A percentile compares a stretch with the other conserved stretches of the same genome.
Evolutionary conservation across 768 basidiomycete genomes (phyloP).

Genomic region (Strobilomyces dryophilus): DNA sequence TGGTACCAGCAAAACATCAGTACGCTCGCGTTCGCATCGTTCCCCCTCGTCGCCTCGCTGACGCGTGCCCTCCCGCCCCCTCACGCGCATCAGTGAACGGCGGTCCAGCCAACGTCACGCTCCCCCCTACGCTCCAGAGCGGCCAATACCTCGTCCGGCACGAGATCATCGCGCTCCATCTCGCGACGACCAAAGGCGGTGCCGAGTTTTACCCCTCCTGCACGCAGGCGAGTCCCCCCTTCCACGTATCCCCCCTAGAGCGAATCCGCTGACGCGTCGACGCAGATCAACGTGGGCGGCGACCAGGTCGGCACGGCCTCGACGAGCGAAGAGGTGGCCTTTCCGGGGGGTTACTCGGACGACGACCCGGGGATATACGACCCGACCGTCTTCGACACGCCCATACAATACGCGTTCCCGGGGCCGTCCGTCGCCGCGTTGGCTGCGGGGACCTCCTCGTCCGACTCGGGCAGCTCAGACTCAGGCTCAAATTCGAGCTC

Average conservation of each 20-base stretch:
- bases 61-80: neutral
- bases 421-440: constrained; percentile 48
- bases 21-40: constrained; percentile 28
- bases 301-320: constrained; percentile 19
- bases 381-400: constrained; percentile 35
- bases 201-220: constrained; percentile 39
- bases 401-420: constrained; percentile 44
- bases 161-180: constrained; percentile 72
- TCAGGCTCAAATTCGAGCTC: neutral
- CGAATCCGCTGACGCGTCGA: neutral
- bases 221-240: constrained; percentile 54
- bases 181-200: constrained; percentile 48
- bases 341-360: neutral
- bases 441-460: constrained; percentile 9
- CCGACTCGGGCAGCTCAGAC: constrained; percentile 11
- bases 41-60: neutral
- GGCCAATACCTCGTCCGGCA: constrained; percentile 76
- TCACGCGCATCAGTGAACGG: constrained; percentile 35
- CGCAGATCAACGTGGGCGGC: constrained; percentile 36
- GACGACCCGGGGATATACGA: constrained; percentile 31
- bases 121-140: constrained; percentile 51
- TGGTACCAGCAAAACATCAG: constrained; percentile 54
- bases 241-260: constrained; percentile 60
- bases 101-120: constrained; percentile 34
- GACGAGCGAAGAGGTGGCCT: neutral